Base-by-base conservation (phyloP, 768 basidiomycete species). In the Sarcodon sp. region DNA sequence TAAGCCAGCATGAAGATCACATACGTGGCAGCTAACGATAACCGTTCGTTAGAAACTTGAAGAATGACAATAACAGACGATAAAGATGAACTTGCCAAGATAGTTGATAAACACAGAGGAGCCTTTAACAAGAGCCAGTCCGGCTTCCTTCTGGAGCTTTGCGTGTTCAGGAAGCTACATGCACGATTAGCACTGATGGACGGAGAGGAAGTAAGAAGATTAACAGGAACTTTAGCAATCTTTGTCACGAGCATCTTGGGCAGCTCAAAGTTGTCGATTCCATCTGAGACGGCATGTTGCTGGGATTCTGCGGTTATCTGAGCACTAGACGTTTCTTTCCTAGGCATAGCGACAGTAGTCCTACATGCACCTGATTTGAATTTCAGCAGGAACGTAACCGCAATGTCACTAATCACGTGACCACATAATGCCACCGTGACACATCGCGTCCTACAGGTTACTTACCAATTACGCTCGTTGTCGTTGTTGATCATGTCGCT, bases 91-190 rank as follows among this genome's bases (percentile, higher is more conserved):
- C 81, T 55, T 61, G 85, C 93, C 83, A 7, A 98, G 69, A 56
- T 92, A 94, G 62, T 87, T 93, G 55, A 99, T 92, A 62, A 97
- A 98, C 46, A 97, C 85, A 0, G 93, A 93, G 3, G 92, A 89
- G 32, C 84, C 83, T 60, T 92, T 92, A 11, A 86, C 72, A 8
- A 96, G 70, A 10, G 90, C 87, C 1, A 86, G 61, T 0, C 92
- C 79, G 0, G 87, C 86, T 50, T 97, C 94, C 53, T 92, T 94
- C 56, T 91, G 87, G 48, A 96, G 64, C 59, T 94, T 94, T 10
- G 82, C 75, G 54, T 79, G 83, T 0, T 89, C 83, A 6, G 90
- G 88, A 3, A 94, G 66, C 92, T 93, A 47, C 7, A 35, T 9
- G 8, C 12, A 31, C 16, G 34, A 34, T 12, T 3, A 41, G 35